phyloP scores from a whole-genome alignment of 129 eudicot species.

The Flaveria ramosissima region DNA sequence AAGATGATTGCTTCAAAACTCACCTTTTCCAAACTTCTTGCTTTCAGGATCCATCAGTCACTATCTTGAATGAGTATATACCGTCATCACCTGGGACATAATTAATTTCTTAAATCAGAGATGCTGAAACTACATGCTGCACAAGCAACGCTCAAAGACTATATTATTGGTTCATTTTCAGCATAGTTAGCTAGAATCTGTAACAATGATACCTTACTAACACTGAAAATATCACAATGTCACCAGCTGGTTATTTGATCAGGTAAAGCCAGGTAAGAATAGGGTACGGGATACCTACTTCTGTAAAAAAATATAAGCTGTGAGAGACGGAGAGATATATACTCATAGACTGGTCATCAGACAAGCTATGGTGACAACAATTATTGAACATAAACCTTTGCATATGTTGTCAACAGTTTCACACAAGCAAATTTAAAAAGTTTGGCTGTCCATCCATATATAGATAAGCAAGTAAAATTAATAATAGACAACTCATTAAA shows the following conservation, averaged over 20 bases:
- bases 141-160: background rate
- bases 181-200: background rate
- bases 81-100: slow-evolving; percentile 41
- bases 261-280: slow-evolving; percentile 1
- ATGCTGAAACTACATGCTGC: background rate
- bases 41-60: slow-evolving; percentile 64
- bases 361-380: background rate
- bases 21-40: slow-evolving; percentile 87
- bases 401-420: background rate
- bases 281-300: background rate
- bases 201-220: background rate
- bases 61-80: slow-evolving; percentile 26
- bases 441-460: background rate
- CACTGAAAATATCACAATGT: background rate
- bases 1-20: slow-evolving; percentile 19
- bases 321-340: background rate
- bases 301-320: background rate
- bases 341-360: background rate
- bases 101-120: slow-evolving; percentile 15
- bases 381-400: slow-evolving; percentile 9
- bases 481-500: background rate
- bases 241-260: background rate
- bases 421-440: slow-evolving; percentile 3
- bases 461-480: background rate
- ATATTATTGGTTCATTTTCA: background rate